Base-by-base conservation (phyloP, 2,329 filamentous ascomycete species). In the Hysterium pulicare region DNA sequence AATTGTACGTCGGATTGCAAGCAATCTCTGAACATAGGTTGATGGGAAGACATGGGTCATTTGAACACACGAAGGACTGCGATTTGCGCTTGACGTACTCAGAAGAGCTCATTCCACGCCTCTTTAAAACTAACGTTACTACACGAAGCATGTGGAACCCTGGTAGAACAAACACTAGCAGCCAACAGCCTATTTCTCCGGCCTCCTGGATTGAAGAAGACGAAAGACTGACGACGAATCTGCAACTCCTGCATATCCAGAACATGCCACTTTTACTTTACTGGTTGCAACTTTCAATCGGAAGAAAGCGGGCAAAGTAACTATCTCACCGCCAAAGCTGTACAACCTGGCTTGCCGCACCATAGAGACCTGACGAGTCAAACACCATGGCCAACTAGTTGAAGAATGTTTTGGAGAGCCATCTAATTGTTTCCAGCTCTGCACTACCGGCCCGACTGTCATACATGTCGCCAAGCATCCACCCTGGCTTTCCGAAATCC, bases 311-410 rank as follows among this genome's bases (percentile, higher is more conserved):
- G 46, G 47, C 43, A 46, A 48, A 20, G 24, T 40, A 31, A 38
- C 36, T 31, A 41, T 41, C 47, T 57, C 58, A 62, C 61, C 60
- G 58, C 61, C 53, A 55, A 52, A 57, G 47, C 44, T 61, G 58
- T 62, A 54, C 54, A 38, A 62, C 59, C 48, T 40, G 36, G 50
- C 46, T 47, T 46, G 51, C 47, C 51, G 43, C 48, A 51, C 45
- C 44, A 49, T 40, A 36, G 39, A 36, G 23, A 40, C 40, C 46
- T 45, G 45, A 47, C 23, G 19, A 48, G 40, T 46, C 45, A 47
- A 53, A n/a, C n/a, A 8, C 7, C 13, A 28, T 28, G 24, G 24
- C 24, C 13, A 28, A 28, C 24, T 28, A 28, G 24, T 8, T 28
- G 8, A 28, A 28, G 8, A 28, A 13, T 28, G 13, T 13, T 28